Evolutionary conservation across 2,329 filamentous ascomycete species (phyloP).

Genomic region (Apiospora hydei): DNA sequence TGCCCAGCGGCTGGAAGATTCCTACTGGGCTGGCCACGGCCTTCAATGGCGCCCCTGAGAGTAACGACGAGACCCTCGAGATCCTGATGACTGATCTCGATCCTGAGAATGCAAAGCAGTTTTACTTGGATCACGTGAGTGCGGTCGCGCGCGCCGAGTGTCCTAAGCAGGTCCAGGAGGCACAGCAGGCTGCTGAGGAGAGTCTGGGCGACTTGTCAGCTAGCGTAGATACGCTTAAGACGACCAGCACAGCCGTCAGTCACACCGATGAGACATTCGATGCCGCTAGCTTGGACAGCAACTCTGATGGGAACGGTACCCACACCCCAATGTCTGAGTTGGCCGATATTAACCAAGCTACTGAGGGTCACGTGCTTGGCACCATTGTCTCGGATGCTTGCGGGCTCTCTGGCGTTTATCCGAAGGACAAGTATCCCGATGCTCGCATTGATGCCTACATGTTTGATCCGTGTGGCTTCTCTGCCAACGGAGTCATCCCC

Average conservation of each 20-base stretch:
- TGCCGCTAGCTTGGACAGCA: slow-evolving; percentile 76
- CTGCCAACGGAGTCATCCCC: slow-evolving; percentile 93
- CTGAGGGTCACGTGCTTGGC: slow-evolving; percentile 91
- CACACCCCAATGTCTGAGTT: slow-evolving; percentile 64
- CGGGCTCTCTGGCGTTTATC: slow-evolving; percentile 89
- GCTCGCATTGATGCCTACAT: slow-evolving; percentile 94
- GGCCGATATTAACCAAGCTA: slow-evolving; percentile 77
- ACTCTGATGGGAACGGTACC: slow-evolving; percentile 60
- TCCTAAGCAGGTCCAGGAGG: slow-evolving; percentile 70
- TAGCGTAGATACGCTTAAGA: slow-evolving; percentile 46
- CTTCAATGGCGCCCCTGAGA: slow-evolving; percentile 48
- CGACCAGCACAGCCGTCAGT: slow-evolving; percentile 49
- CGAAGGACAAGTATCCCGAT: slow-evolving; percentile 85
- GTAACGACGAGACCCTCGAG: slow-evolving; percentile 78
- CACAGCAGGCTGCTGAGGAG: slow-evolving; percentile 65
- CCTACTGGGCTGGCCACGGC: slow-evolving; percentile 55
- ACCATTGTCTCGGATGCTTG: slow-evolving; percentile 91
- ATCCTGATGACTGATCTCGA: slow-evolving; percentile 78
- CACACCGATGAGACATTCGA: slow-evolving; percentile 70
- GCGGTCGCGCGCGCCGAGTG: slow-evolving; percentile 85
- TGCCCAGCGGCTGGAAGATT: slow-evolving; percentile 61
- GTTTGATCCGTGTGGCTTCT: slow-evolving; percentile 96
- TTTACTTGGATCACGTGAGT: slow-evolving; percentile 78
- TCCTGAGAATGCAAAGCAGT: slow-evolving; percentile 73
- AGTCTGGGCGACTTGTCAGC: slow-evolving; percentile 67